A percentile compares a stretch with the other conserved stretches of the same genome.
Evolutionary conservation across 2,329 filamentous ascomycete species (phyloP).

Genomic region (Alternaria ethzedia): DNA sequence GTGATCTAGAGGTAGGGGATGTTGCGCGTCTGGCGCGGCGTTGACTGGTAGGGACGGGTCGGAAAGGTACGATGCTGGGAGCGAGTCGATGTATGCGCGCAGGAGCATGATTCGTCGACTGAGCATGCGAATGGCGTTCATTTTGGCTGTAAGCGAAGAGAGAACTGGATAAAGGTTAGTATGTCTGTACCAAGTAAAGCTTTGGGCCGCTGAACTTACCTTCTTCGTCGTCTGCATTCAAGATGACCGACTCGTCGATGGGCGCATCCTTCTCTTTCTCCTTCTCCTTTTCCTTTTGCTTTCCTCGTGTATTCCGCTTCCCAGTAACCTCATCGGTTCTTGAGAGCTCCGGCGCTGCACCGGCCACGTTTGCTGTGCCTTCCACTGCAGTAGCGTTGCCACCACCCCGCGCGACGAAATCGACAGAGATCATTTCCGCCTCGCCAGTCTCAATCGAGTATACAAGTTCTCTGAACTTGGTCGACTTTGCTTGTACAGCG

Average conservation of each 20-base stretch:
- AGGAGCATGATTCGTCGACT: conserved; percentile 65
- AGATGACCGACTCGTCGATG: conserved; percentile 42
- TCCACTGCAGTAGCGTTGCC: conserved; percentile 73
- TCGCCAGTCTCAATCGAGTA: conserved; percentile 93
- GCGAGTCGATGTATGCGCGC: conserved; percentile 72
- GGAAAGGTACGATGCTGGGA: conserved; percentile 70
- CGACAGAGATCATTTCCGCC: conserved; percentile 96
- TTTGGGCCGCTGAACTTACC: conserved; percentile 48
- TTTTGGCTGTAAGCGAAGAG: conserved; percentile 78
- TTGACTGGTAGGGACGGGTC: conserved; percentile 49
- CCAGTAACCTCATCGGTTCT: conserved; percentile 54
- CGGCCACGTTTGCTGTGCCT: conserved; percentile 37
- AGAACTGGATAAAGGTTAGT: conserved; percentile 55
- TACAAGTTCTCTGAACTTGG: conserved; percentile 81
- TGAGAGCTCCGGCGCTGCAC: conserved; percentile 14
- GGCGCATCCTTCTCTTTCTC: conserved; percentile 43
- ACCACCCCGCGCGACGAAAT: conserved; percentile 85
- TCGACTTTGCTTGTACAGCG: conserved; percentile 53
- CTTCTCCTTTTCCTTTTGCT: conserved; percentile 58
- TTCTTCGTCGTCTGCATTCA: conserved; percentile 70
- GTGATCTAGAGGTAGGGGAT: conserved; percentile 59
- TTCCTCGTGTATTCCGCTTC: conserved; percentile 58
- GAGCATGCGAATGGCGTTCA: conserved; percentile 93
- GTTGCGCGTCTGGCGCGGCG: conserved; percentile 34
- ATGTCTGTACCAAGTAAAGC: background rate